phyloP scores from a whole-genome alignment of 2,329 filamentous ascomycete species.

The Dactylellina drechsleri region DNA sequence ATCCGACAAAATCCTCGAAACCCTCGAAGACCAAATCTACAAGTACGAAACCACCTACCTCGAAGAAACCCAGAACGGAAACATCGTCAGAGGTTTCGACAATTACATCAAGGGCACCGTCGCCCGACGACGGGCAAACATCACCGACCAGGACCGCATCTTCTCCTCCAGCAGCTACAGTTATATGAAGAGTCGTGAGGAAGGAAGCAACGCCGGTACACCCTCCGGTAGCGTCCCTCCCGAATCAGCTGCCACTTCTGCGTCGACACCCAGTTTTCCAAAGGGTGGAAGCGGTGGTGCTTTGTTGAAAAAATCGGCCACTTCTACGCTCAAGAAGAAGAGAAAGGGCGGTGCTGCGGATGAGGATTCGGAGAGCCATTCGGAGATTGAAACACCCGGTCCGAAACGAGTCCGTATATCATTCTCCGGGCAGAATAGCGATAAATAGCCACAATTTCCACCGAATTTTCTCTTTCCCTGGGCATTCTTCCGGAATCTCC shows the following conservation, averaged over 20 bases:
- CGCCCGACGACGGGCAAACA: constrained; percentile 73
- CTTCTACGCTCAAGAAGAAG: constrained; percentile 51
- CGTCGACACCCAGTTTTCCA: constrained; percentile 38
- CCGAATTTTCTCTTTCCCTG: not conserved
- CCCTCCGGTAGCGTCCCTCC: constrained; percentile 43
- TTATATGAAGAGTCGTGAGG: constrained; percentile 56
- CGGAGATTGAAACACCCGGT: constrained; percentile 59
- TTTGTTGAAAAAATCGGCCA: constrained; percentile 54
- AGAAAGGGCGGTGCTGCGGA: constrained; percentile 55
- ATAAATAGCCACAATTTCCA: constrained; percentile 25
- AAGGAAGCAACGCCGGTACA: constrained; percentile 41
- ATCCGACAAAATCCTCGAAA: constrained; percentile 68
- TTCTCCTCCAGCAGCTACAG: constrained; percentile 67
- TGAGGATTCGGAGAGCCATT: constrained; percentile 59
- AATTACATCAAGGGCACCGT: constrained; percentile 92
- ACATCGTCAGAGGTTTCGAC: constrained; percentile 97
- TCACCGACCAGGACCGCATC: constrained; percentile 77
- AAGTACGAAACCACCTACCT: constrained; percentile 87
- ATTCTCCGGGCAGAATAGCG: constrained; percentile 57
- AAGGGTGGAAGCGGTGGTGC: constrained; percentile 55
- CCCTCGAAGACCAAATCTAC: constrained; percentile 82
- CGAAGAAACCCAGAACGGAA: constrained; percentile 86
- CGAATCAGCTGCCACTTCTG: constrained; percentile 30
- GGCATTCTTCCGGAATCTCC: too few species aligned
- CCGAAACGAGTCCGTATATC: constrained; percentile 59